Conservation (phyloP, 441 rosid genomes). For the Bocquillonia castaneifolia region DNA sequence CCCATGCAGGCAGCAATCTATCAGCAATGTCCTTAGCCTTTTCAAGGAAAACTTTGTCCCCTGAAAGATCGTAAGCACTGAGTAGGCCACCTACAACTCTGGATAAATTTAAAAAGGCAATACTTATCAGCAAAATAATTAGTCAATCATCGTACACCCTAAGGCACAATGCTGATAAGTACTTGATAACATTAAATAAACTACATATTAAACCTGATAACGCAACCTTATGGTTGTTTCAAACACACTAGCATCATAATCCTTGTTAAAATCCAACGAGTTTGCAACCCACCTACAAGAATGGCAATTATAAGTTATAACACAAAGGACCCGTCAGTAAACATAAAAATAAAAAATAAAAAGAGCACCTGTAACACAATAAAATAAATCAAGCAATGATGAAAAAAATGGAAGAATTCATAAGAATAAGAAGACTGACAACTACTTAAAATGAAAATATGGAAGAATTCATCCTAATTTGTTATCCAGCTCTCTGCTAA, state of each 20-base stretch:
- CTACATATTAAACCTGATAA: constrained; percentile 63
- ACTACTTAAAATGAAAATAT: no score
- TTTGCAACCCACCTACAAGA: constrained; percentile 89
- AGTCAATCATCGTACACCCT: neutral
- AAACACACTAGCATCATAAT: constrained; percentile 87
- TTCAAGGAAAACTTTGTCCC: constrained; percentile 75
- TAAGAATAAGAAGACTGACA: no score
- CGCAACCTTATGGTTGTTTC: constrained; percentile 99
- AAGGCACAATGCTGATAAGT: constrained; percentile 9
- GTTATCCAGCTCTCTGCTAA: neutral
- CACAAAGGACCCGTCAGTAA: neutral
- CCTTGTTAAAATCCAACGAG: constrained; percentile 86
- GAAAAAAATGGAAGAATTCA: neutral
- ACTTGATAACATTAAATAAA: constrained; percentile 24
- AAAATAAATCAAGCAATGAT: neutral
- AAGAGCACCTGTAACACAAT: neutral
- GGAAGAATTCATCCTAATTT: neutral
- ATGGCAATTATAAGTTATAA: neutral
- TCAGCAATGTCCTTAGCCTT: constrained; percentile 96
- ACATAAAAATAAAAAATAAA: neutral
- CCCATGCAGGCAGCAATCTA: constrained; percentile 94
- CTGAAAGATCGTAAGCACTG: constrained; percentile 91
- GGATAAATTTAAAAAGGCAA: constrained; percentile 25
- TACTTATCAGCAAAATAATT: constrained; percentile 19
- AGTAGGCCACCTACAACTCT: constrained; percentile 99